Conservation (phyloP, 2,329 filamentous ascomycete species). For the Diaporthe vexans region DNA sequence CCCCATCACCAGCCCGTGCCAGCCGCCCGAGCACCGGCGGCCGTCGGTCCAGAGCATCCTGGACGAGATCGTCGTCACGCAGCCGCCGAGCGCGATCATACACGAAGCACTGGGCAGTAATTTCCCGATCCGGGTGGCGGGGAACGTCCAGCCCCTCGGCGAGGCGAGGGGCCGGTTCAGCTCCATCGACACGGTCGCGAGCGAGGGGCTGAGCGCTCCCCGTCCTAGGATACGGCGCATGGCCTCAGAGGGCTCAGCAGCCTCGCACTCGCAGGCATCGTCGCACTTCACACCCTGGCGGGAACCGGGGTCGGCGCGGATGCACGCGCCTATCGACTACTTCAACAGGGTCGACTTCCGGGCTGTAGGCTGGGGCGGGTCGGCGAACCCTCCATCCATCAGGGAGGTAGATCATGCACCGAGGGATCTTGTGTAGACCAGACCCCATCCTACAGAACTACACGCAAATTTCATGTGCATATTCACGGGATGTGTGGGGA, state of each 20-base stretch:
- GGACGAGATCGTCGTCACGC: conserved; percentile 22
- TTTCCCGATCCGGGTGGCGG: conserved; percentile 11
- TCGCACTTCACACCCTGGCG: not conserved
- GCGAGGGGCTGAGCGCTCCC: not conserved
- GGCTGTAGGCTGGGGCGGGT: not conserved
- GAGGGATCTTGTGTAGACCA: not conserved
- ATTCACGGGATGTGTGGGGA: too few species aligned
- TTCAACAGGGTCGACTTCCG: conserved; percentile 24
- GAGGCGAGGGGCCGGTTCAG: not conserved
- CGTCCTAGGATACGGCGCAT: not conserved
- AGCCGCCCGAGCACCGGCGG: conserved; percentile 16
- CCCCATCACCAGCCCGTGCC: not conserved
- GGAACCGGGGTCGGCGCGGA: not conserved
- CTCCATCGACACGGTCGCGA: not conserved
- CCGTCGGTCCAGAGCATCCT: conserved; percentile 22
- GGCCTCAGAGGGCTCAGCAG: not conserved
- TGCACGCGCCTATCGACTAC: not conserved
- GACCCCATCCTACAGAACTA: not conserved
- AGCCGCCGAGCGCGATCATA: conserved; percentile 20
- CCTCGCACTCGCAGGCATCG: not conserved
- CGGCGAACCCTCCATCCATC: not conserved
- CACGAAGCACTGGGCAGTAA: conserved; percentile 16
- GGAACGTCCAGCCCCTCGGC: not conserved
- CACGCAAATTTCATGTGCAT: not conserved
- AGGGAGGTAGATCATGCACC: not conserved